Conservation (phyloP, 805 yeast genomes). For the Priceomyces medius region DNA sequence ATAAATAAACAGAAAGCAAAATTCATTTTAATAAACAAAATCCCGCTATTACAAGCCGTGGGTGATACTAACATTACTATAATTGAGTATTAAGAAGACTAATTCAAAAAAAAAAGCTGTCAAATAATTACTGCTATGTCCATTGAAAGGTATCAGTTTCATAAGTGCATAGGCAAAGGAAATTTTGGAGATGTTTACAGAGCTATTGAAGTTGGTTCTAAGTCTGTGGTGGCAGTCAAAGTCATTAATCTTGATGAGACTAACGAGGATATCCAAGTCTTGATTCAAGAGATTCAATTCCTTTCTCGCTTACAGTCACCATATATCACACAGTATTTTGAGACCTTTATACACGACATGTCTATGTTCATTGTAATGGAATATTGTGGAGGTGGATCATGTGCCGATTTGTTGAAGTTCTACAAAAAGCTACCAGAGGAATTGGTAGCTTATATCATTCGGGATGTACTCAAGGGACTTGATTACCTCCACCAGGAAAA, state of each 20-base stretch:
- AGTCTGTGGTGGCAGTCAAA: slow-evolving; percentile 74
- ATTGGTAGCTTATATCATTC: slow-evolving; percentile 58
- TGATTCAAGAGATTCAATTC: slow-evolving; percentile 77
- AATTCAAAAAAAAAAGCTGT: not conserved
- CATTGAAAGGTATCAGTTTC: slow-evolving; percentile 19
- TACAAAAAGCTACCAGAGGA: slow-evolving; percentile 57
- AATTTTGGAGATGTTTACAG: slow-evolving; percentile 85
- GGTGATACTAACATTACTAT: not conserved
- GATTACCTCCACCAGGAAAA: slow-evolving; percentile 70
- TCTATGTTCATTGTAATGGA: slow-evolving; percentile 92
- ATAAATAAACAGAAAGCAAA: too few species aligned
- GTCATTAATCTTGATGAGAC: slow-evolving; percentile 77
- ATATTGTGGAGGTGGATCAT: slow-evolving; percentile 92
- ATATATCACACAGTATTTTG: slow-evolving; percentile 60
- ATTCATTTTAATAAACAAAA: too few species aligned
- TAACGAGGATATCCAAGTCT: slow-evolving; percentile 68
- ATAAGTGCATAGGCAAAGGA: slow-evolving; percentile 74
- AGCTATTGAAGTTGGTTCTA: slow-evolving; percentile 44
- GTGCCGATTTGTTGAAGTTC: slow-evolving; percentile 67
- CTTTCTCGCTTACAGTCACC: slow-evolving; percentile 65
- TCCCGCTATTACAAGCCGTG: not conserved
- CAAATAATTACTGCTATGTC: slow-evolving; percentile 11
- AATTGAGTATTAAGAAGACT: not conserved
- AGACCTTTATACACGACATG: slow-evolving; percentile 62
- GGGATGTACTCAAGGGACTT: slow-evolving; percentile 68